These are phyloP conservation scores for Podila clonocystis DNA, from an alignment of 192 early-diverging fungal genomes.

Conservation along the genomic window DNA sequence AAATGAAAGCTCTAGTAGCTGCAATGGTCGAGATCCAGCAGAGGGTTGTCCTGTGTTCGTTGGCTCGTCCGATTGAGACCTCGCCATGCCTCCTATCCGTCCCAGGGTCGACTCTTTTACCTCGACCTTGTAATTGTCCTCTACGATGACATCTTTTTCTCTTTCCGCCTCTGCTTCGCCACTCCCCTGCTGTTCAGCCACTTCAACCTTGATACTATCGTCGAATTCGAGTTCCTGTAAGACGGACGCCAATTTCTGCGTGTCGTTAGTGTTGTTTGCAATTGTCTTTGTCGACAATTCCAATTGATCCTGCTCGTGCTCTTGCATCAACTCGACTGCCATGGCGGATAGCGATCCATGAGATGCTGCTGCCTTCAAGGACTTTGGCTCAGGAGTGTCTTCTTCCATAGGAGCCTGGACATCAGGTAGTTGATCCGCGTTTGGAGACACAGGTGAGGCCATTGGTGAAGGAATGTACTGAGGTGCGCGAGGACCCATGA, in stretches of 20 bases:
- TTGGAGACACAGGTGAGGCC: constrained; percentile 32
- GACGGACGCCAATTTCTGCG: neutral
- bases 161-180: neutral
- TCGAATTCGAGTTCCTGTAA: neutral
- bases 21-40: neutral
- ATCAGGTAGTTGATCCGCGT: neutral
- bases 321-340: constrained; percentile 2
- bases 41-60: neutral
- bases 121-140: neutral
- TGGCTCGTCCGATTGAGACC: neutral
- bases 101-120: neutral
- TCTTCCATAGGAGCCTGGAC: neutral
- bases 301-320: neutral
- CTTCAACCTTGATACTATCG: constrained; percentile 43
- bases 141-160: too few species aligned
- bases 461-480: constrained; percentile 47
- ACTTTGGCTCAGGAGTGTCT: neutral
- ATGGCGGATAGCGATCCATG: constrained; percentile 20
- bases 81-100: neutral
- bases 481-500: constrained; percentile 35
- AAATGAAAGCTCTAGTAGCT: constrained; percentile 26
- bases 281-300: neutral
- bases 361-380: constrained; percentile 9
- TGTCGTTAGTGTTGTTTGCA: neutral
- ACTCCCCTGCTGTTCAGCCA: constrained; percentile 5